These are phyloP conservation scores for Tripterygium wilfordii DNA, from an alignment of 177 flowering plant species.

Conservation along the genomic window DNA sequence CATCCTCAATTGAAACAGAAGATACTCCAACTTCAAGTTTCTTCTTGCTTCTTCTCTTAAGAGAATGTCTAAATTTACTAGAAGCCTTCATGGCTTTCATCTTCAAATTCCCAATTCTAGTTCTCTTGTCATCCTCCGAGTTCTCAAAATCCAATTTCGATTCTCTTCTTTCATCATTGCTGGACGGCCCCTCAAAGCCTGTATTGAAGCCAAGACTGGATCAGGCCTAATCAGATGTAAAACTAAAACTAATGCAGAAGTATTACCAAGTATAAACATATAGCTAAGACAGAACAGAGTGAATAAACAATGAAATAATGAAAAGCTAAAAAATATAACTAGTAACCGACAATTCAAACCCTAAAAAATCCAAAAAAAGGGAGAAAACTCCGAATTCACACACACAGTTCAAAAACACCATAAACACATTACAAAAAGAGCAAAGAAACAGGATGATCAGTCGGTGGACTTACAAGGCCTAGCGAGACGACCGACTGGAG, in stretches of 20 bases:
- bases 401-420: too few species aligned
- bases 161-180: constrained; percentile 48
- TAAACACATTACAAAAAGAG: too few species aligned
- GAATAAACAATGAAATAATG: neutral
- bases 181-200: constrained; percentile 39
- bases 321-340: neutral
- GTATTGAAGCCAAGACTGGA: too few species aligned
- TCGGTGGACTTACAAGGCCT: constrained; percentile 30
- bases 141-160: constrained; percentile 61
- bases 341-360: neutral
- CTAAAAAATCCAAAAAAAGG: neutral
- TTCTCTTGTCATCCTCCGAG: constrained; percentile 73
- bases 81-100: constrained; percentile 72
- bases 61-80: constrained; percentile 49
- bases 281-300: neutral
- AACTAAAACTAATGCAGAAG: too few species aligned
- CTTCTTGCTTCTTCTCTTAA: constrained; percentile 47
- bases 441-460: neutral
- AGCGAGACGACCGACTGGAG: constrained; percentile 26
- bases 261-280: too few species aligned
- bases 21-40: constrained; percentile 26
- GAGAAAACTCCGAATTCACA: neutral
- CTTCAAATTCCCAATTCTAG: constrained; percentile 54
- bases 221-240: too few species aligned
- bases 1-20: constrained; percentile 61